These are phyloP conservation scores for Kwoniella shandongensis DNA, from an alignment of 768 basidiomycete species.

Conservation along the genomic window DNA sequence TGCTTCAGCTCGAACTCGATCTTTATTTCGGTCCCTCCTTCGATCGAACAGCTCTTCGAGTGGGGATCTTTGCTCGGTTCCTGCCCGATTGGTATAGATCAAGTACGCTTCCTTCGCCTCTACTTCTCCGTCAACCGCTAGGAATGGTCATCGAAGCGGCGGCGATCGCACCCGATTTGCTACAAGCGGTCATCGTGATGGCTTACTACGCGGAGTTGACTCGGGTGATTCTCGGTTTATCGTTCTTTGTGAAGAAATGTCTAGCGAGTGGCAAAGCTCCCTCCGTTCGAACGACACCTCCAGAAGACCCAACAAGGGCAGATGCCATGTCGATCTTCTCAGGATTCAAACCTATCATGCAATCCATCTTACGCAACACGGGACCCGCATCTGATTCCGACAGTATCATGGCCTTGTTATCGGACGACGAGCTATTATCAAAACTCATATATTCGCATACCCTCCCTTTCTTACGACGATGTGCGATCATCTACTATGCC, in stretches of 20 bases:
- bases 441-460: conserved; percentile 84
- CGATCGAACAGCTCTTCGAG: conserved; percentile 44
- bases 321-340: conserved; percentile 74
- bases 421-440: conserved; percentile 68
- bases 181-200: conserved; percentile 82
- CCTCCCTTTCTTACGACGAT: conserved; percentile 84
- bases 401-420: conserved; percentile 66
- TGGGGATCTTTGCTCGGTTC: conserved; percentile 74
- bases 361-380: conserved; percentile 33
- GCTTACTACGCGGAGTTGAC: conserved; percentile 88
- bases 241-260: conserved; percentile 38
- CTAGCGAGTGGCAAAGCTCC: not conserved
- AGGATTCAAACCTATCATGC: conserved; percentile 58
- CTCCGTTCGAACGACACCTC: conserved; percentile 23
- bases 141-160: conserved; percentile 86
- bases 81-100: conserved; percentile 90
- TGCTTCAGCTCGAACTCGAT: conserved; percentile 57
- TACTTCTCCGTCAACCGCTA: conserved; percentile 86
- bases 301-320: conserved; percentile 58
- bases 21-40: conserved; percentile 39
- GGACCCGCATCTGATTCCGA: conserved; percentile 41
- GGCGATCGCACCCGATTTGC: conserved; percentile 81
- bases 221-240: conserved; percentile 75
- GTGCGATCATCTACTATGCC: conserved; percentile 78
- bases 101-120: conserved; percentile 76